Percentiles rank a stretch among this genome's conserved stretches.
These are phyloP conservation scores for Aspergillus sp. DNA, from an alignment of 2,329 filamentous ascomycete genomes.

Conservation along the genomic window DNA sequence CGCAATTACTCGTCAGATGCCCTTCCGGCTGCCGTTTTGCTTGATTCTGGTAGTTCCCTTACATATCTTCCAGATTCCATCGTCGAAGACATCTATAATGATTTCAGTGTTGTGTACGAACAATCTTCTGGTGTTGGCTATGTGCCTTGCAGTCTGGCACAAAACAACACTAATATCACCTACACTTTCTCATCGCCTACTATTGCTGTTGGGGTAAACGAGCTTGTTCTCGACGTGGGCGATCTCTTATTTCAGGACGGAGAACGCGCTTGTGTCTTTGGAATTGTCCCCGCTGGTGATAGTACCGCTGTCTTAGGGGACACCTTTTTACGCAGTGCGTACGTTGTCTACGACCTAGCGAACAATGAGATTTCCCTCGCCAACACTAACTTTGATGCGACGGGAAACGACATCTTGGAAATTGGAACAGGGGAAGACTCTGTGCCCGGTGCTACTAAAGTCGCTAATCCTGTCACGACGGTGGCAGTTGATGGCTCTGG, in stretches of 20 bases:
- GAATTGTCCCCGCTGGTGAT: constrained; percentile 53
- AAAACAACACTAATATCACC: constrained; percentile 52
- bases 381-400: constrained; percentile 62
- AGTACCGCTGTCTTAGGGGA: constrained; percentile 58
- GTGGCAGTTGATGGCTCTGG: constrained; percentile 47
- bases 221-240: constrained; percentile 57
- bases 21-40: constrained; percentile 44
- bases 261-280: constrained; percentile 46
- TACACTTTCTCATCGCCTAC: constrained; percentile 59
- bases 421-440: constrained; percentile 52
- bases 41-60: constrained; percentile 44
- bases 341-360: constrained; percentile 63
- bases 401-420: constrained; percentile 52
- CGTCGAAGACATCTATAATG: constrained; percentile 53
- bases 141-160: constrained; percentile 55
- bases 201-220: constrained; percentile 57
- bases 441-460: constrained; percentile 56
- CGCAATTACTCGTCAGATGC: constrained; percentile 35
- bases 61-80: constrained; percentile 41
- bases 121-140: constrained; percentile 54
- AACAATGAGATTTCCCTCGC: constrained; percentile 64
- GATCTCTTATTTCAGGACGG: constrained; percentile 38
- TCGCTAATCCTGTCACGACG: constrained; percentile 53
- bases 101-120: constrained; percentile 62
- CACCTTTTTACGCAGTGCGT: constrained; percentile 64